A percentile compares a stretch with the other conserved stretches of the same genome.
Evolutionary conservation across 2,329 filamentous ascomycete genomes (phyloP).

Genomic region (Tolypocladium ovalisporum): DNA sequence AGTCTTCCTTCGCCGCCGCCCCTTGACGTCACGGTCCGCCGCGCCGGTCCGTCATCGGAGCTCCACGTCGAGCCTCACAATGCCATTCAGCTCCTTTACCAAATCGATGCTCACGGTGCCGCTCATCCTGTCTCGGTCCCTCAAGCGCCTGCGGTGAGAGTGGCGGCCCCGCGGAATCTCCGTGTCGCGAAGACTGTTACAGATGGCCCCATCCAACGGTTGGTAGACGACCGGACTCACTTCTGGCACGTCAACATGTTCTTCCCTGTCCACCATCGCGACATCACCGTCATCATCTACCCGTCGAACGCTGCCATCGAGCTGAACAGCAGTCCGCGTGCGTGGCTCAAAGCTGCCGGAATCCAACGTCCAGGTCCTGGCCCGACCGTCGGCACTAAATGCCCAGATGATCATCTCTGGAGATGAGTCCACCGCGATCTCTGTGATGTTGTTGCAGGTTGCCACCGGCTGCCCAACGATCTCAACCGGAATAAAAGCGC

Average conservation of each 20-base stretch:
- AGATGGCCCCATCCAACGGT: constrained; percentile 5
- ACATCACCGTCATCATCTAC: constrained; percentile 19
- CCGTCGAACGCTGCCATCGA: constrained; percentile 19
- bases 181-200: constrained; percentile 3
- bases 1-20: neutral
- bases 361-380: constrained; percentile 19
- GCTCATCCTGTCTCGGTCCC: constrained; percentile 7
- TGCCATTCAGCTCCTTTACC: constrained; percentile 23
- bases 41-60: constrained; percentile 8
- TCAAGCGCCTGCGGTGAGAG: neutral
- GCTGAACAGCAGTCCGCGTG: constrained; percentile 12
- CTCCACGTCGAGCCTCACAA: constrained; percentile 27
- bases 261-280: constrained; percentile 12
- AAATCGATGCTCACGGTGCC: constrained; percentile 16
- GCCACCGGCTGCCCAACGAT: constrained; percentile 20
- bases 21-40: neutral
- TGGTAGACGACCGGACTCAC: constrained; percentile 1
- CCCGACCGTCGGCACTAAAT: constrained; percentile 22
- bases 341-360: constrained; percentile 9
- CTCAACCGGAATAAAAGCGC: constrained; percentile 15
- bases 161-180: constrained; percentile 3
- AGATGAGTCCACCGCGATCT: constrained; percentile 20
- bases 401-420: constrained; percentile 24
- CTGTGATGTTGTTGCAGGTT: constrained; percentile 17
- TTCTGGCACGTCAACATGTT: neutral